A percentile compares a stretch with the other conserved stretches of the same genome.
phyloP scores from a whole-genome alignment of 148 eudicot genomes.

The Camellia lanceoleosa region DNA sequence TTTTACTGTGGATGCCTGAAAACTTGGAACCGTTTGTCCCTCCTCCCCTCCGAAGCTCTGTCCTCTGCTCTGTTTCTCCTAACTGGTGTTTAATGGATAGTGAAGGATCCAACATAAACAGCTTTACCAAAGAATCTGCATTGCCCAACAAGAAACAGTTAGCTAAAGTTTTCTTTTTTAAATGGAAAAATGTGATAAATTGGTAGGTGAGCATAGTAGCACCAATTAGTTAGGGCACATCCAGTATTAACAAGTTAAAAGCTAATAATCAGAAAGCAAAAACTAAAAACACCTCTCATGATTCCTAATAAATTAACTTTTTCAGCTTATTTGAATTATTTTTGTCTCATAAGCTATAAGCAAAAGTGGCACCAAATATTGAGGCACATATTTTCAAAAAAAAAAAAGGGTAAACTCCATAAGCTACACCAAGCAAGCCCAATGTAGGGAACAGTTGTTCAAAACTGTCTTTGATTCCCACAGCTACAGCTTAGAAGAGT shows the following conservation, averaged over 20 bases:
- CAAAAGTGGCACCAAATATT: no score
- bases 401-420: no score
- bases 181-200: not conserved
- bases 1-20: slow-evolving; percentile 45
- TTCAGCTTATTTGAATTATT: no score
- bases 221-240: not conserved
- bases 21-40: slow-evolving; percentile 23
- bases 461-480: not conserved
- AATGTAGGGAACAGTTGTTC: no score
- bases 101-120: slow-evolving; percentile 30
- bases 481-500: not conserved
- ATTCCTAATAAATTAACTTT: no score
- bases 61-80: slow-evolving; percentile 34
- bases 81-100: slow-evolving; percentile 21
- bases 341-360: no score
- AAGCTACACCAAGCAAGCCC: no score
- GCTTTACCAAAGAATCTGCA: slow-evolving; percentile 38
- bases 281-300: no score
- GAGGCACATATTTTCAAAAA: no score
- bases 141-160: not conserved
- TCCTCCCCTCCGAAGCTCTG: slow-evolving; percentile 31
- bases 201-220: not conserved
- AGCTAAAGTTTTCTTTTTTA: not conserved
- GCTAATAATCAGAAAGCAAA: no score
- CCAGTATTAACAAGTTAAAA: no score